A percentile compares a stretch with the other conserved stretches of the same genome.
phyloP scores from a whole-genome alignment of 108 stramenopile genomes.

The Nannochloropsis salina region DNA sequence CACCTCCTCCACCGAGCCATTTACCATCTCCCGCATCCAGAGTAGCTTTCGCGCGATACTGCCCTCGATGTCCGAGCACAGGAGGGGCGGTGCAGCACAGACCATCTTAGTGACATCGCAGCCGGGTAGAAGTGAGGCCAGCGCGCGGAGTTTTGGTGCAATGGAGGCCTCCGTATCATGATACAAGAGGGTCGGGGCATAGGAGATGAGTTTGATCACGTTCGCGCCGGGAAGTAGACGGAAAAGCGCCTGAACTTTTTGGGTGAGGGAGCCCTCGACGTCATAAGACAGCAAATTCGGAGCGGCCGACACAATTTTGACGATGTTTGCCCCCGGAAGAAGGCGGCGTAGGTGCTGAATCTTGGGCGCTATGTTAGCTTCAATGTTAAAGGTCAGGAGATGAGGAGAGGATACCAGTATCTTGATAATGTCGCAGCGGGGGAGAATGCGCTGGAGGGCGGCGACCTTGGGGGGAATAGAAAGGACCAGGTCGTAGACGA shows the following conservation, averaged over 20 bases:
- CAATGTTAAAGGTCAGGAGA: constrained; percentile 18
- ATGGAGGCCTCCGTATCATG: not conserved
- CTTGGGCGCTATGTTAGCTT: not conserved
- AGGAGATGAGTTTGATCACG: constrained; percentile 5
- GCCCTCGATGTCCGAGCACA: constrained; percentile 12
- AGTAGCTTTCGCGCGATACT: constrained; percentile 15
- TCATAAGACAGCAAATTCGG: not conserved
- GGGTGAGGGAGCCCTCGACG: not conserved
- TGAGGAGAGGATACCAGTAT: not conserved
- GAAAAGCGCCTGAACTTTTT: not conserved
- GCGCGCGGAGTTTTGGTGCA: not conserved
- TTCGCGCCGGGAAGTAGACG: not conserved
- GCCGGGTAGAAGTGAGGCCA: not conserved
- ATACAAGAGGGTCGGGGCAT: not conserved
- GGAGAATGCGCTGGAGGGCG: constrained; percentile 6
- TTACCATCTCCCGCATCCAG: constrained; percentile 6
- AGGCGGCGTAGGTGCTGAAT: not conserved
- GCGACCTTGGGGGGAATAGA: not conserved
- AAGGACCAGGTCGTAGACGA: not conserved
- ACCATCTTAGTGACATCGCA: constrained; percentile 3
- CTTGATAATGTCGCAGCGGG: not conserved
- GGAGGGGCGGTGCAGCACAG: not conserved
- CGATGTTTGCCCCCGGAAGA: constrained; percentile 1
- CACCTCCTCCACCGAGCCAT: not conserved
- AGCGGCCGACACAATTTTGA: not conserved